Conservation (phyloP, 306 rosid species). For the Coriaria nepalensis region DNA sequence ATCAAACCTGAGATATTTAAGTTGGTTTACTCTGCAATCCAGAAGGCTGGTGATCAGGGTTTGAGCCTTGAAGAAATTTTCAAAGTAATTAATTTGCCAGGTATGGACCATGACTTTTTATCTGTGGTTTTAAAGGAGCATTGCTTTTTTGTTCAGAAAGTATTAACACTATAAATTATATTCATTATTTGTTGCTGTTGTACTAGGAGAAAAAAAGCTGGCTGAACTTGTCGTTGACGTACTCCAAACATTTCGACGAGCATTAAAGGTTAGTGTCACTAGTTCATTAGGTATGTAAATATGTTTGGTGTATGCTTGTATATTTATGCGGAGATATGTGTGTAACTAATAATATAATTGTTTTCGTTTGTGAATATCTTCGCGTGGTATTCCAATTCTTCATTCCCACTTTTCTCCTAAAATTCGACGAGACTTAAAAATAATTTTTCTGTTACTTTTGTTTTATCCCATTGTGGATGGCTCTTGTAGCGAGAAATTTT, state of each 20-base stretch:
- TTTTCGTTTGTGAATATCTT: too few species aligned
- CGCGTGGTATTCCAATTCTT: too few species aligned
- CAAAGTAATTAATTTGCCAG: conserved; percentile 43
- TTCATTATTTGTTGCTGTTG: conserved; percentile 17
- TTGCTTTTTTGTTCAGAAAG: conserved; percentile 7
- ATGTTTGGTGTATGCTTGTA: too few species aligned
- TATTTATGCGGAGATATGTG: too few species aligned
- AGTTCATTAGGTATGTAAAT: too few species aligned
- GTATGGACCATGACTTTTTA: conserved; percentile 27
- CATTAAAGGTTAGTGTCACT: conserved; percentile 48
- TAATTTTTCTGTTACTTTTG: too few species aligned
- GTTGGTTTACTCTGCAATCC: conserved; percentile 57
- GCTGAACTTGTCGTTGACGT: conserved; percentile 48
- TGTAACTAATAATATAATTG: conserved; percentile 1
- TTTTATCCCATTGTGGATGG: too few species aligned
- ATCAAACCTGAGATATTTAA: conserved; percentile 48
- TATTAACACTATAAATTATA: too few species aligned
- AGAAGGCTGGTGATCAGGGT: conserved; percentile 88
- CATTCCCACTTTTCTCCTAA: too few species aligned
- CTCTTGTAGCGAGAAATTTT: too few species aligned
- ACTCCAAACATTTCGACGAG: conserved; percentile 60
- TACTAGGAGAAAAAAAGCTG: conserved; percentile 50
- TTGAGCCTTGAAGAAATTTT: conserved; percentile 66
- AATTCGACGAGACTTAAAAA: too few species aligned
- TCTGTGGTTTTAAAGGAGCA: not conserved